Percentiles rank a stretch among this genome's conserved stretches.
These are phyloP conservation scores for Cylindrodendrum hubeiense DNA, from an alignment of 2,329 filamentous ascomycete genomes.

Conservation along the genomic window DNA sequence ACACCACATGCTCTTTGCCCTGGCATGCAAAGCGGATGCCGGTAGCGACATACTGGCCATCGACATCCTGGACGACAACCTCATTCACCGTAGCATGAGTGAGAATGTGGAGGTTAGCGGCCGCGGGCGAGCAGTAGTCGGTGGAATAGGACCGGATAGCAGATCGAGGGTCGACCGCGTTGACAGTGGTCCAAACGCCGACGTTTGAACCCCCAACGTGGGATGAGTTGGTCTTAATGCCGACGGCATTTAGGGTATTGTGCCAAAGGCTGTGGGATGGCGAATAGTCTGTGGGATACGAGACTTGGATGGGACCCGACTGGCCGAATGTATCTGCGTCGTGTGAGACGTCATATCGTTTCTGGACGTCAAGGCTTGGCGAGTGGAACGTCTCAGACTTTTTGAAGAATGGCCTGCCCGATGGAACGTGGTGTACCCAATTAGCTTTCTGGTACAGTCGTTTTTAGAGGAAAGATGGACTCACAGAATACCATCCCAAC, in stretches of 20 bases:
- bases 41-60: conserved; percentile 40
- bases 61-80: conserved; percentile 41
- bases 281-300: conserved; percentile 56
- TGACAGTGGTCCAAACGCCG: conserved; percentile 63
- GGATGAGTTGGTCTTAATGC: conserved; percentile 54
- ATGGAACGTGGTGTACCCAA: too few relatives aligned
- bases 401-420: conserved; percentile 64
- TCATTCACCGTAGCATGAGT: conserved; percentile 45
- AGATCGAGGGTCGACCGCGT: conserved; percentile 59
- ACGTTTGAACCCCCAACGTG: conserved; percentile 63
- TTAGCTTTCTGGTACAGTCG: background rate
- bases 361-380: conserved; percentile 48
- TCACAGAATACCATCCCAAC: conserved; percentile 59
- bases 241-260: conserved; percentile 59
- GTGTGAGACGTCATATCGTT: conserved; percentile 53
- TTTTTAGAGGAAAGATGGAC: conserved; percentile 19
- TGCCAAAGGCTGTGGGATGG: conserved; percentile 61
- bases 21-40: conserved; percentile 51
- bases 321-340: conserved; percentile 56
- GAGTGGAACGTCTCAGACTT: conserved; percentile 62
- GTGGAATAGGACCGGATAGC: conserved; percentile 62
- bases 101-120: conserved; percentile 56
- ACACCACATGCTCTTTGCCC: conserved; percentile 52
- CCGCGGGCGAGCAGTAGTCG: conserved; percentile 57
- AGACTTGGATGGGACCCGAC: conserved; percentile 61